Percentiles rank a stretch among this genome's conserved stretches.
These are phyloP conservation scores for Nemania sp. DNA, from an alignment of 2,329 filamentous ascomycete genomes.

Conservation along the genomic window DNA sequence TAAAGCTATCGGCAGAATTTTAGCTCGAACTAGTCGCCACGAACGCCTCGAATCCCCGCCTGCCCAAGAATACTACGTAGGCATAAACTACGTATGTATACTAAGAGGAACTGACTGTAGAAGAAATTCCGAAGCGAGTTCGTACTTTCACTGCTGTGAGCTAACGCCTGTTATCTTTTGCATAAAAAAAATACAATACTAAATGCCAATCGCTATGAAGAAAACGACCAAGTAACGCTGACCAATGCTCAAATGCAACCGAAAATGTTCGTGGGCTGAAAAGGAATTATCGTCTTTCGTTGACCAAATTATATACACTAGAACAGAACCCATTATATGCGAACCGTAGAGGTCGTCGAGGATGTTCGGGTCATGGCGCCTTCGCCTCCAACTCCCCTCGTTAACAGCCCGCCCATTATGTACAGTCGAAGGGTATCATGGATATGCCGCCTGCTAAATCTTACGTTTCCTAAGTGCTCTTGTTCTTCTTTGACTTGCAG, in stretches of 20 bases:
- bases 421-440: constrained; percentile 30
- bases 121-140: neutral
- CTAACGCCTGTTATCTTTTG: neutral
- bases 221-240: neutral
- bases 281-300: constrained; percentile 24
- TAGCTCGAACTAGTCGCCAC: no score
- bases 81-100: no score
- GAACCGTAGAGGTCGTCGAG: constrained; percentile 17
- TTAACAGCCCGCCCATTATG: constrained; percentile 29
- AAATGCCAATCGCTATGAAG: constrained; percentile 18
- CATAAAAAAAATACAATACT: neutral
- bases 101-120: neutral
- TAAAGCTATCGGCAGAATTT: no score
- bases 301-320: constrained; percentile 37
- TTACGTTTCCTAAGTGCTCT: constrained; percentile 11
- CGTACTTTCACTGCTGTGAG: constrained; percentile 3
- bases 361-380: constrained; percentile 9
- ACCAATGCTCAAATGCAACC: constrained; percentile 21
- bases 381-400: constrained; percentile 12
- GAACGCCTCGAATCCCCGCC: no score
- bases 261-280: neutral
- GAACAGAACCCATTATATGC: constrained; percentile 26
- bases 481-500: constrained; percentile 21
- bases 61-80: no score
- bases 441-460: neutral